A percentile compares a stretch with the other conserved stretches of the same genome.
phyloP scores from a whole-genome alignment of 148 eudicot species.

The Rhododendron ferrugineum region DNA sequence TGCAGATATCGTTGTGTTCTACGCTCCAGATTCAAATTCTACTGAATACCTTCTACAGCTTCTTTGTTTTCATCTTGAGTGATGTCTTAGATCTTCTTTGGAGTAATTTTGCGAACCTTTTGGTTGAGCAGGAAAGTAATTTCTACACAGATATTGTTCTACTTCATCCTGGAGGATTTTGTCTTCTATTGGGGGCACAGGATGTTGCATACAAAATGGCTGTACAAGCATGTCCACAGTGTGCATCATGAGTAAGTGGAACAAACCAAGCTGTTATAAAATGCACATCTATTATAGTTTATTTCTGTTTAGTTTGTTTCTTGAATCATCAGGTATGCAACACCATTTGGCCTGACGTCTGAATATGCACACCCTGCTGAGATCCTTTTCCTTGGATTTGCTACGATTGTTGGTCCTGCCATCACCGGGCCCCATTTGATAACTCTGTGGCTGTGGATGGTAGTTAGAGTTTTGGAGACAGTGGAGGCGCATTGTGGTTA shows the following conservation, averaged over 20 bases:
- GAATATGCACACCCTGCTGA: constrained; percentile 99
- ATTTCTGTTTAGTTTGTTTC: not conserved
- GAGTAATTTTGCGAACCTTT: constrained; percentile 8
- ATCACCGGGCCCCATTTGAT: constrained; percentile 90
- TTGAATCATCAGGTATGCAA: constrained; percentile 63
- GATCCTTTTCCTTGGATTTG: constrained; percentile 93
- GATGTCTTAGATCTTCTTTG: not conserved
- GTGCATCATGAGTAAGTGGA: constrained; percentile 87
- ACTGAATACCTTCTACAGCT: not conserved
- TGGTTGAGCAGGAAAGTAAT: constrained; percentile 67
- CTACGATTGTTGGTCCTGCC: constrained; percentile 87
- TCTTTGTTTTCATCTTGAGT: not conserved
- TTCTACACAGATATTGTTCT: constrained; percentile 67
- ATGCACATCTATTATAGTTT: not conserved
- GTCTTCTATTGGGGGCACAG: constrained; percentile 97
- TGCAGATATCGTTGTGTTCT: constrained; percentile 6
- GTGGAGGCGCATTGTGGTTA: constrained; percentile 97
- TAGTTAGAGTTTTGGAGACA: constrained; percentile 86
- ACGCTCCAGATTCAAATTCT: not conserved
- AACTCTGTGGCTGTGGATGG: constrained; percentile 97
- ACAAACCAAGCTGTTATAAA: not conserved
- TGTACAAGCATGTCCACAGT: constrained; percentile 92
- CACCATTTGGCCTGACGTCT: constrained; percentile 96
- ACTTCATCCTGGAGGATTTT: constrained; percentile 92
- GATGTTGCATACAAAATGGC: constrained; percentile 89